A percentile compares a stretch with the other conserved stretches of the same genome.
Evolutionary conservation across 177 flowering plant species (phyloP).

Genomic region (Tripterygium wilfordii): DNA sequence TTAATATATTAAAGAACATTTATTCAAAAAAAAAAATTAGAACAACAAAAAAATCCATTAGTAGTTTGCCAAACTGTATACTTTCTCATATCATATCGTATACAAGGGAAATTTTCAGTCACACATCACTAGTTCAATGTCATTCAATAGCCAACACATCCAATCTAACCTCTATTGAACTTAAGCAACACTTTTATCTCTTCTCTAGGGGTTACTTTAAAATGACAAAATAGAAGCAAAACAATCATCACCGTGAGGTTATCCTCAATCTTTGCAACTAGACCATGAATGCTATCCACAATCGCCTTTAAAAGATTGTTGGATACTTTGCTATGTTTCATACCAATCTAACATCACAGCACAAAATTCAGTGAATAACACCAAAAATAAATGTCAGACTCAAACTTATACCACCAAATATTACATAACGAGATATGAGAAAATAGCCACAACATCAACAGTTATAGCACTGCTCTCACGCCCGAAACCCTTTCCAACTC

Average conservation of each 20-base stretch:
- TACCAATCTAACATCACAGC: conserved; percentile 50
- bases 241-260: conserved; percentile 71
- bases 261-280: conserved; percentile 90
- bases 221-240: neutral
- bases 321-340: conserved; percentile 99
- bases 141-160: too few species aligned
- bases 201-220: too few species aligned
- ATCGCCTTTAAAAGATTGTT: conserved; percentile 81
- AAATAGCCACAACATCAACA: conserved; percentile 93
- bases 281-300: conserved; percentile 76
- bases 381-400: neutral
- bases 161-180: too few species aligned
- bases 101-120: too few species aligned
- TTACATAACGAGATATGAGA: conserved; percentile 90
- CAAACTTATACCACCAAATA: neutral
- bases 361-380: neutral
- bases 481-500: conserved; percentile 82
- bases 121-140: too few species aligned
- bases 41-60: too few species aligned
- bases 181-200: too few species aligned
- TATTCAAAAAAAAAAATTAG: too few species aligned
- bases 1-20: too few species aligned
- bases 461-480: conserved; percentile 54
- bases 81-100: too few species aligned
- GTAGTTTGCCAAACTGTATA: too few species aligned